Percentiles rank a stretch among this genome's conserved stretches.
Conservation (phyloP, 768 basidiomycete genomes). For the Mycena pura region DNA sequence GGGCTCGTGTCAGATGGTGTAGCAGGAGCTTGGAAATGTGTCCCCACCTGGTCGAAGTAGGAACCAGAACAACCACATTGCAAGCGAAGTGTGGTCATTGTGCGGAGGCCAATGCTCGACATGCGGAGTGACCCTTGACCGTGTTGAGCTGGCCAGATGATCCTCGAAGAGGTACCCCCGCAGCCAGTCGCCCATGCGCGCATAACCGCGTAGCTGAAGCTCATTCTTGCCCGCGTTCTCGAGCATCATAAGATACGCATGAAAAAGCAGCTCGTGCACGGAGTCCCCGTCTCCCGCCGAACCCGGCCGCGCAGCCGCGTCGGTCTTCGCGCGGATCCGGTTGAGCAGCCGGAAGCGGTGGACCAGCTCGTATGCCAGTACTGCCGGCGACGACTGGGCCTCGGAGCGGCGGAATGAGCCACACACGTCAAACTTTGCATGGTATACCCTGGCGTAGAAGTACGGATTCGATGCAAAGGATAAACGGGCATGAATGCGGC, state of each 20-base stretch:
- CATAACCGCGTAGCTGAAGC: constrained; percentile 73
- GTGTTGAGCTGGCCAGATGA: constrained; percentile 63
- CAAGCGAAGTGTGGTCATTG: constrained; percentile 58
- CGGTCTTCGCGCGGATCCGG: constrained; percentile 55
- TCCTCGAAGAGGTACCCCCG: constrained; percentile 70
- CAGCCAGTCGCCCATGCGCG: constrained; percentile 67
- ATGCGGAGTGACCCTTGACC: constrained; percentile 48
- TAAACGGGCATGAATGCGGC: constrained; percentile 53
- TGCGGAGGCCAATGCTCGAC: constrained; percentile 63
- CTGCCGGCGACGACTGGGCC: constrained; percentile 44
- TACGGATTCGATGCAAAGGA: constrained; percentile 63
- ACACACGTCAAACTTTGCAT: constrained; percentile 67
- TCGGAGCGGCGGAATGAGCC: constrained; percentile 56
- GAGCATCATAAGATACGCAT: constrained; percentile 78
- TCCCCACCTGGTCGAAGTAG: constrained; percentile 64
- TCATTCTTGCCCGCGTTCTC: constrained; percentile 83
- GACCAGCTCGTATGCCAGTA: constrained; percentile 67
- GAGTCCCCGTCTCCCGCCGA: constrained; percentile 34
- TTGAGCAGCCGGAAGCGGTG: constrained; percentile 65
- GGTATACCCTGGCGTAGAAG: constrained; percentile 77
- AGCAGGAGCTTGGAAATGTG: background rate
- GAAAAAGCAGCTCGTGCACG: constrained; percentile 63
- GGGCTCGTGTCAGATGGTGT: constrained; percentile 3
- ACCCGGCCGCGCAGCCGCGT: constrained; percentile 39
- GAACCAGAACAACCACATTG: constrained; percentile 85